phyloP scores from a whole-genome alignment of 805 yeast genomes.

The baker's yeast (Saccharomyces cerevisiae) region DNA sequence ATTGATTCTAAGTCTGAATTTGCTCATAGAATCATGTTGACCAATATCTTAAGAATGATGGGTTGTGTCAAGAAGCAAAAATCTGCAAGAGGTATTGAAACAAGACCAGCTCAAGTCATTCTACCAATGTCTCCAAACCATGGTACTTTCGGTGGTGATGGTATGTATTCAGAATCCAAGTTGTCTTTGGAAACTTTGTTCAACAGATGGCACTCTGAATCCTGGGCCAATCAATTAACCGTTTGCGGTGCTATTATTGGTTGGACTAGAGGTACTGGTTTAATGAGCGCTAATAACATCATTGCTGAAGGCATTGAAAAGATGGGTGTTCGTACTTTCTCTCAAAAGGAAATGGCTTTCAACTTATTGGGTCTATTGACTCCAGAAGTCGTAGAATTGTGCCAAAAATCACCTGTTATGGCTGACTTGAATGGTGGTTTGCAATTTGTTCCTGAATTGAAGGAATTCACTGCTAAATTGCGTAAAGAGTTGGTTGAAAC shows the following conservation, averaged over 20 bases:
- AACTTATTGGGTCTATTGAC: conserved; percentile 90
- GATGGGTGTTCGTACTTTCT: conserved; percentile 94
- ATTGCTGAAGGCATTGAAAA: conserved; percentile 96
- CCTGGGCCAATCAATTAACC: conserved; percentile 90
- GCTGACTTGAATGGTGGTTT: conserved; percentile 99
- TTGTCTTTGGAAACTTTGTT: conserved; percentile 89
- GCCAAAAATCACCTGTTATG: conserved; percentile 91
- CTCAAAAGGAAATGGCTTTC: conserved; percentile 99
- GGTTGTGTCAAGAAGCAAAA: conserved; percentile 87
- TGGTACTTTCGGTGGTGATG: conserved; percentile 98
- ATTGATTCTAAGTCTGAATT: conserved; percentile 93
- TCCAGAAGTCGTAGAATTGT: conserved; percentile 72
- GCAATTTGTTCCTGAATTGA: conserved; percentile 85
- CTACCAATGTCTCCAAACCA: conserved; percentile 97
- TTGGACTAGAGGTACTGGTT: conserved; percentile 99
- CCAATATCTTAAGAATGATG: conserved; percentile 84
- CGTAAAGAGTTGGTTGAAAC: conserved; percentile 67
- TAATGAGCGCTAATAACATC: conserved; percentile 94
- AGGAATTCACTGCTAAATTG: conserved; percentile 72
- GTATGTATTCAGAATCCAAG: conserved; percentile 96
- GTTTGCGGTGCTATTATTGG: conserved; percentile 98
- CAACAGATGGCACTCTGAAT: conserved; percentile 98
- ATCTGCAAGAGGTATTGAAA: conserved; percentile 64
- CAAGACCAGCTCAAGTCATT: conserved; percentile 97
- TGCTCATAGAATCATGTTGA: conserved; percentile 97